Percentiles rank a stretch among this genome's conserved stretches.
Conservation (phyloP, 202 grass and related monocot genomes). For the Zizania palustris region DNA sequence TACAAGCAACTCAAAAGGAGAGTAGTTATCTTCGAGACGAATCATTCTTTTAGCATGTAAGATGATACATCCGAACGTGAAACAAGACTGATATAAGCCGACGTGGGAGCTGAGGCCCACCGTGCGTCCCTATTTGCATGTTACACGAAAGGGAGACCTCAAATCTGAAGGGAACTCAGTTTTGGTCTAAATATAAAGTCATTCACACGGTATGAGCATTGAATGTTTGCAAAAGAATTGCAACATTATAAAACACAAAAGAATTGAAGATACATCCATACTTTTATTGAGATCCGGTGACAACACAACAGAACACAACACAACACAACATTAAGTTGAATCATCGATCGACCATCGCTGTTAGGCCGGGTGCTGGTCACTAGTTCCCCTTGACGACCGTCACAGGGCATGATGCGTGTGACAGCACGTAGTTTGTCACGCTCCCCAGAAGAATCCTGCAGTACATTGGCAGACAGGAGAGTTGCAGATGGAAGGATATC, state of each 20-base stretch:
- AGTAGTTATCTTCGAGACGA: too few species aligned
- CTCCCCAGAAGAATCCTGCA: slow-evolving; percentile 87
- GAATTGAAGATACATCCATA: neutral
- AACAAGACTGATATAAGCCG: too few species aligned
- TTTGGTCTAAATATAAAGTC: neutral
- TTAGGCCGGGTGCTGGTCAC: too few species aligned
- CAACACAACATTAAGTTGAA: neutral
- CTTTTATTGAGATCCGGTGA: slow-evolving; percentile 35
- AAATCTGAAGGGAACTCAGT: neutral
- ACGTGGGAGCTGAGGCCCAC: too few species aligned
- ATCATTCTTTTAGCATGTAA: too few species aligned
- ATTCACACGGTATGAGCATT: neutral
- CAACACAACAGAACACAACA: neutral
- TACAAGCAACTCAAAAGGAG: too few species aligned
- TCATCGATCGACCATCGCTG: neutral
- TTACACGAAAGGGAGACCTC: neutral
- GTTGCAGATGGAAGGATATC: neutral
- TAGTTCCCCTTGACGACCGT: slow-evolving; percentile 71
- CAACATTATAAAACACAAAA: slow-evolving; percentile 17
- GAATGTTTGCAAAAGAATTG: neutral
- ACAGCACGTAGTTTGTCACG: slow-evolving; percentile 78
- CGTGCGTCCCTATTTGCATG: too few species aligned
- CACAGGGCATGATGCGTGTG: slow-evolving; percentile 76
- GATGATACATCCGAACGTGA: too few species aligned
- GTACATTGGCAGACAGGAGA: neutral